Base-by-base conservation (phyloP, 306 rosid genomes). In the Vicia sativa region DNA sequence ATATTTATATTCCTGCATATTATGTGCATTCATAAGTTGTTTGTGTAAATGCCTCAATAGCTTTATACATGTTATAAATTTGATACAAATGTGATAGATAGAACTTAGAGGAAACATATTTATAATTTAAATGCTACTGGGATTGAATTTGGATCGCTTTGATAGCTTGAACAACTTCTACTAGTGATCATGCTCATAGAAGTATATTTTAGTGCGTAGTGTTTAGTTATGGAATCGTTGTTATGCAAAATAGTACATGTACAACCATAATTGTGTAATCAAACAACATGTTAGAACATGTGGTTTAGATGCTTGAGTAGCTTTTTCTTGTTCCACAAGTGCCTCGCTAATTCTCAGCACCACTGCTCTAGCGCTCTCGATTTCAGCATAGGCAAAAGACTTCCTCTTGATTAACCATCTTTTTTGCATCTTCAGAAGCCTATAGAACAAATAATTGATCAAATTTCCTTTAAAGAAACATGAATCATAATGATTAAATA, bases 401-500 rank as follows among this genome's bases (percentile, higher is more conserved):
- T 93, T 93, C n/a, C 81, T 93, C 98, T 78, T 87, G 96, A 83
- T 73, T 93, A 50, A 93, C 97, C 88, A 93, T 71, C 87, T 88
- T 93, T 80, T 90, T 93, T 43, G 97, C 98, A 80, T 90, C 97
- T 83, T 93, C 98, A 63, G 98, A 93, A 82, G 97, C 89, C 98
- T 92, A 50, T 31, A 49, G 42, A 79, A 26, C 48, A 71, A 62
- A 41, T 49, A 19, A 28, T 34, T 66, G 68, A 61, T 38, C 57
- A 41, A 38, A 38, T 43, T 14, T 18, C 57, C 38, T 29, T 73
- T 50, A 31, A 21, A 1, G 7, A 62, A 11, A 43, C 12, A 49
- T 42, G 16, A 26, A 54, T 6, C 18, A 1, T 54, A 12, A 23
- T 53, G 0, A 2, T 46, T 37, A 15, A 48, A 14, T 52, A 21